Percentiles rank a stretch among this genome's conserved stretches.
These are phyloP conservation scores for Moniliella sp. DNA, from an alignment of 1,284 basidiomycete species.

Conservation along the genomic window DNA sequence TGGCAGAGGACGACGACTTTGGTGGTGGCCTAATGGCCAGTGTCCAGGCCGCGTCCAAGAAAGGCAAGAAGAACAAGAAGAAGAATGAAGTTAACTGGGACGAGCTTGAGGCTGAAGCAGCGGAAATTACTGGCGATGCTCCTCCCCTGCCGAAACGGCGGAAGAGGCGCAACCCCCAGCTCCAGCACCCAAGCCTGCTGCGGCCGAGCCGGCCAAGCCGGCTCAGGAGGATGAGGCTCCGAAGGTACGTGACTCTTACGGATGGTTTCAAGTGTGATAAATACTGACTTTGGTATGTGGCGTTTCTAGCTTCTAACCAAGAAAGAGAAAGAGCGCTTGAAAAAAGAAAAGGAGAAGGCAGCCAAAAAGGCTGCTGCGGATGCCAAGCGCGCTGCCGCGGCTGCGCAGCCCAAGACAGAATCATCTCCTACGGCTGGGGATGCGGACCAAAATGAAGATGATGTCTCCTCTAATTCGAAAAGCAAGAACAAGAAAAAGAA, in stretches of 20 bases:
- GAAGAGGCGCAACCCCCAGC: no score
- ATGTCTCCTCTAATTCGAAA: no score
- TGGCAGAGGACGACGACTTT: constrained; percentile 16
- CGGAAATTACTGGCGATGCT: neutral
- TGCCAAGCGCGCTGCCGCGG: constrained; percentile 9
- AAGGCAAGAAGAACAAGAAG: neutral
- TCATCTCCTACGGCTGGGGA: constrained; percentile 3
- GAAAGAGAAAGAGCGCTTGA: constrained; percentile 32
- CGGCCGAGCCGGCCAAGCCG: no score
- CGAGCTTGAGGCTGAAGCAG: constrained; percentile 20
- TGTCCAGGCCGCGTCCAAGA: neutral
- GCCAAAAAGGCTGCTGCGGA: constrained; percentile 28
- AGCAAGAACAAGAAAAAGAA: constrained; percentile 13
- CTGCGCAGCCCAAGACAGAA: constrained; percentile 1
- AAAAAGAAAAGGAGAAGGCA: constrained; percentile 31
- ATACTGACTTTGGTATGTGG: no score
- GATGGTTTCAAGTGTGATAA: no score
- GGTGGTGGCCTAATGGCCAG: constrained; percentile 14
- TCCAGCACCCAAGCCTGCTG: no score
- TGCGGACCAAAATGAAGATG: constrained; percentile 10
- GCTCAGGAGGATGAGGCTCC: no score
- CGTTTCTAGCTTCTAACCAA: constrained; percentile 27
- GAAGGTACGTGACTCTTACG: no score
- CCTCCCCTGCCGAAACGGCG: no score
- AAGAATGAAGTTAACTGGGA: constrained; percentile 9